Evolutionary conservation across 2,329 filamentous ascomycete genomes (phyloP), one percentile per base, ranked within the genome.

Genomic region (Calonectria fujianensis): DNA sequence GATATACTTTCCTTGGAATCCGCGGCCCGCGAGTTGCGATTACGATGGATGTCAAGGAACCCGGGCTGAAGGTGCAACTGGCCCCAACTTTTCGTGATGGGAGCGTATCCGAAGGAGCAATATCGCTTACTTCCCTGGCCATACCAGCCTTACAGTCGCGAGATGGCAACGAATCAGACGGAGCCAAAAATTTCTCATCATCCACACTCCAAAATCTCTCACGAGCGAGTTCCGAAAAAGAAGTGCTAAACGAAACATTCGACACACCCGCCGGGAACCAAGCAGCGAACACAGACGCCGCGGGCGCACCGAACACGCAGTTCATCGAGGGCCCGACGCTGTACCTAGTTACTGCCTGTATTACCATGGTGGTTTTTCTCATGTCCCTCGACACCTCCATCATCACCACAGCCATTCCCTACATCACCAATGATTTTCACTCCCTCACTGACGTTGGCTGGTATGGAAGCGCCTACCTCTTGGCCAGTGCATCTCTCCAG

Each of bases 321-420:
- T 65, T 50, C 41, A 65, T 65, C 39, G n/a, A 41, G 6, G 61
- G 61, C 11, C 39, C 41, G 27, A 48, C 39, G 13, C 41, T 65
- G 4, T 65, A 48, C 61, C 5, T 65, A 4, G 61, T 65, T 20
- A 65, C 61, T 20, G 61, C 61, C 41, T 50, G 61, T 14, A 39
- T 74, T 27, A 68, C 65, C 18, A 29, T 54, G 35, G 65, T 57
- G 48, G 48, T 52, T 13, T 68, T 68, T 24, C 65, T 68, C 14
- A 52, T 68, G 48, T 31, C 54, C 3, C 65, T 68, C 50, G 65
- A 68, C 18, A 41, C 50, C 2, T 68, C 65, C 32, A 68, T 68
- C 65, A 32, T 68, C 35, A 41, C 50, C 4, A 68, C 65, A 6
- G 65, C 65, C 35, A 68, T 68, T 24, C 65, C 65, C 5, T 54